Percentiles rank a stretch among this genome's conserved stretches.
Conservation (phyloP, 108 stramenopile species). For the Nitzschia palea region DNA sequence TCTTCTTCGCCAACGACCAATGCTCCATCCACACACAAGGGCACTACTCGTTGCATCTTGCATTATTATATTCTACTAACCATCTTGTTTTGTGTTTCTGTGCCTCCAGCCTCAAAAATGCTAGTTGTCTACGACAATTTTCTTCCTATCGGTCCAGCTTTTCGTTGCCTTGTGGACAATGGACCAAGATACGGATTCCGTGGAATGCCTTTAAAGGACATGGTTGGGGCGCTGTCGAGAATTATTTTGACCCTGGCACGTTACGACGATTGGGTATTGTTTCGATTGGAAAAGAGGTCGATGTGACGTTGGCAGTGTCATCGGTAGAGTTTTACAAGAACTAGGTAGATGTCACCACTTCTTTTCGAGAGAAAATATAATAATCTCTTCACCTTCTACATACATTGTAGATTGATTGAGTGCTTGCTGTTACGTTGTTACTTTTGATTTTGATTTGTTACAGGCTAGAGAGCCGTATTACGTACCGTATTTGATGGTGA, state of each 20-base stretch:
- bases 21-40: no score
- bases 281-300: conserved; percentile 66
- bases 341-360: no score
- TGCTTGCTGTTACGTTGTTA: no score
- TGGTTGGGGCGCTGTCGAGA: conserved; percentile 57
- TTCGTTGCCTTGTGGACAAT: conserved; percentile 34
- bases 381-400: no score
- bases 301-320: conserved; percentile 55
- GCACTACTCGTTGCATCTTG: no score
- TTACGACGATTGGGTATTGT: conserved; percentile 62
- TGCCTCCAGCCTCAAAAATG: conserved; percentile 49
- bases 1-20: no score
- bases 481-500: no score
- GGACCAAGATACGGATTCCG: conserved; percentile 63
- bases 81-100: background rate
- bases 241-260: conserved; percentile 38
- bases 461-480: no score
- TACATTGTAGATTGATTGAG: no score
- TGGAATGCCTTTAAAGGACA: conserved; percentile 56
- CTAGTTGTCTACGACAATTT: conserved; percentile 49
- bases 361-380: no score
- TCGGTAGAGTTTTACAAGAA: conserved; percentile 56
- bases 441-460: no score
- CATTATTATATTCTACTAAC: conserved; percentile 4
- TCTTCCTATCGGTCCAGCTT: conserved; percentile 65